These are phyloP conservation scores for Ogataea neopini DNA, from an alignment of 805 yeast species.

Conservation along the genomic window DNA sequence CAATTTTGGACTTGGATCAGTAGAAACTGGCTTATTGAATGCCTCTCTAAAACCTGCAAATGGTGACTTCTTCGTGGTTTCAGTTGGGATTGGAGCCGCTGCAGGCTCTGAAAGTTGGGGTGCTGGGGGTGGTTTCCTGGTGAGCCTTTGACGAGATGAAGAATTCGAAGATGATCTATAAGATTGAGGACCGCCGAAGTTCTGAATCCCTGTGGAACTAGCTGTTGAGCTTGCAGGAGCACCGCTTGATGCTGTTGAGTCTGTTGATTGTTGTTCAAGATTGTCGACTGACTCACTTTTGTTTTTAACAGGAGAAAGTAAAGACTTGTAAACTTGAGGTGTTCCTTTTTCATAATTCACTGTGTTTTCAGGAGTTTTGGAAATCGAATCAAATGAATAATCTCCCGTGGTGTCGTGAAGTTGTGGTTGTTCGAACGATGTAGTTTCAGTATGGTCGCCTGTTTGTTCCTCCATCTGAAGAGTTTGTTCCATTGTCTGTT, in stretches of 20 bases:
- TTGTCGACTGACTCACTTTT: too few species aligned
- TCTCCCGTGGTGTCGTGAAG: conserved; percentile 8
- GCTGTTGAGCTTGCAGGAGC: background rate
- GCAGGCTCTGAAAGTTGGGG: conserved; percentile 1
- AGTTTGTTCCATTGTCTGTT: background rate
- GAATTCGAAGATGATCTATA: conserved; percentile 13
- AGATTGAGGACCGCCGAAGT: background rate
- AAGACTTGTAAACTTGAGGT: conserved; percentile 5
- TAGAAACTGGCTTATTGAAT: conserved; percentile 21
- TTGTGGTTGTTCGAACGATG: conserved; percentile 10
- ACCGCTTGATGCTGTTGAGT: background rate
- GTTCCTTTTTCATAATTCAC: conserved; percentile 1
- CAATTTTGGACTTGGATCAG: conserved; percentile 17
- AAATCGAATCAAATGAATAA: conserved; percentile 22
- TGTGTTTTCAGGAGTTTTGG: conserved; percentile 23
- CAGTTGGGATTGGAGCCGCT: background rate
- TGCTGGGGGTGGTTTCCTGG: conserved; percentile 22
- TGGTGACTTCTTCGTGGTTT: conserved; percentile 20
- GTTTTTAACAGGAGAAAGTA: conserved; percentile 8
- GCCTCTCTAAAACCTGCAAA: conserved; percentile 26
- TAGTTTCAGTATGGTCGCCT: background rate
- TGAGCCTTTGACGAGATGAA: conserved; percentile 10
- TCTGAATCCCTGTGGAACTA: background rate
- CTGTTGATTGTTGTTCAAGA: background rate
- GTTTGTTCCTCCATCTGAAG: background rate